Conservation (phyloP, 2,329 filamentous ascomycete species). For the Calonectria crousiana region DNA sequence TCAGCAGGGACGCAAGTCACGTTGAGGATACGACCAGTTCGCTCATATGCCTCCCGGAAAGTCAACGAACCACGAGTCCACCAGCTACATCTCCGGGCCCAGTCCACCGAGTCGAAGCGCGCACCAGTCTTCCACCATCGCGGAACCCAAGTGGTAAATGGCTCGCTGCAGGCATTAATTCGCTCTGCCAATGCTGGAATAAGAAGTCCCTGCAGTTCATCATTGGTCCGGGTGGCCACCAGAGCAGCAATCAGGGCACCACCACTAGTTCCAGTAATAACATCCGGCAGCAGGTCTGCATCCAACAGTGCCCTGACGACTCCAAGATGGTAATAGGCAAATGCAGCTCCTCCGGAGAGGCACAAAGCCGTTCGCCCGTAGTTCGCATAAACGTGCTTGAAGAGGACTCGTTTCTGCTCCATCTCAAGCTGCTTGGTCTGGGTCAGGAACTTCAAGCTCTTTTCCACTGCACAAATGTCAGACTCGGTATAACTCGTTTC, state of each 20-base stretch:
- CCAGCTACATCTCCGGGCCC: conserved; percentile 88
- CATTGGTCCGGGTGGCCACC: conserved; percentile 89
- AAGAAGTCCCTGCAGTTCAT: conserved; percentile 86
- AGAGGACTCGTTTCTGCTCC: conserved; percentile 83
- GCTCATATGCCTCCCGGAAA: conserved; percentile 93
- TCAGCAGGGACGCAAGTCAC: conserved; percentile 96
- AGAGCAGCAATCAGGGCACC: conserved; percentile 91
- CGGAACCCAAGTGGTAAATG: conserved; percentile 78
- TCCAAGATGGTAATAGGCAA: conserved; percentile 97
- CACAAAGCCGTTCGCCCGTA: conserved; percentile 94
- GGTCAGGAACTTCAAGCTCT: conserved; percentile 74
- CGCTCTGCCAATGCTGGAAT: conserved; percentile 87
- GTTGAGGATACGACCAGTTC: conserved; percentile 94
- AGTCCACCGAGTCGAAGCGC: conserved; percentile 92
- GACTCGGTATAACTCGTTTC: background rate
- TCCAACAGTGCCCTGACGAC: conserved; percentile 92
- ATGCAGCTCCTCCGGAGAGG: conserved; percentile 91
- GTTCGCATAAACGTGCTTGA: conserved; percentile 91
- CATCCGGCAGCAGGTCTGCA: conserved; percentile 85
- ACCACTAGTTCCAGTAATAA: conserved; percentile 96
- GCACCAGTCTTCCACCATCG: conserved; percentile 95
- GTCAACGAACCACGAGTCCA: conserved; percentile 93
- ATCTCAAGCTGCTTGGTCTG: conserved; percentile 74
- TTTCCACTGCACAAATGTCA: conserved; percentile 66
- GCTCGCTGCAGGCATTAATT: conserved; percentile 88